A percentile compares a stretch with the other conserved stretches of the same genome.
These are phyloP conservation scores for Lathyrus sativus DNA, from an alignment of 306 rosid species.

Conservation along the genomic window DNA sequence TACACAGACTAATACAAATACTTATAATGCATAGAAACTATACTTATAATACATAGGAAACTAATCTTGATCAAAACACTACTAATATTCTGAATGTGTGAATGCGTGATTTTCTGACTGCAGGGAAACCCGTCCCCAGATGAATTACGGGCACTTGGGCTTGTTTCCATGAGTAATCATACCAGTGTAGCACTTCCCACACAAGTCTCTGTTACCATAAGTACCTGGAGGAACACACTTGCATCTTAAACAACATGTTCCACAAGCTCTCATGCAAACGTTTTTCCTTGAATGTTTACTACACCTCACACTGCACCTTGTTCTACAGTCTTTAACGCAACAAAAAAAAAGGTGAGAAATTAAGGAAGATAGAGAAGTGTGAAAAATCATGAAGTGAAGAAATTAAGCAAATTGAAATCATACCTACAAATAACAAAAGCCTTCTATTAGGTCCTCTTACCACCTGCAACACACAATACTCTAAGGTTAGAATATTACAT, in stretches of 20 bases:
- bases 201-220: conserved; percentile 47
- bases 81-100: too few species aligned
- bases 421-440: conserved; percentile 45
- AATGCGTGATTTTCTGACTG: too few species aligned
- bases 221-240: conserved; percentile 58
- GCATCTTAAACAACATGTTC: conserved; percentile 53
- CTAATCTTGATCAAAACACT: too few species aligned
- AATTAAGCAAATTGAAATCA: conserved; percentile 10
- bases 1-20: too few species aligned
- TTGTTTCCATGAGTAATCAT: conserved; percentile 53
- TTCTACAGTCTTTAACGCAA: conserved; percentile 40
- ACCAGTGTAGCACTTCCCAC: conserved; percentile 51
- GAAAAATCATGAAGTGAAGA: neutral
- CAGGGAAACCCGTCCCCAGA: too few species aligned
- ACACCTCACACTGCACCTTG: conserved; percentile 38
- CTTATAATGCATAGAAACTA: too few species aligned
- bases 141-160: conserved; percentile 47
- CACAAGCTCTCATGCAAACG: conserved; percentile 44
- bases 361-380: neutral
- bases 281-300: conserved; percentile 48
- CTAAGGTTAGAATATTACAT: neutral
- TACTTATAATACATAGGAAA: too few species aligned
- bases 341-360: neutral
- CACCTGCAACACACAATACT: conserved; percentile 31
- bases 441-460: conserved; percentile 49